phyloP scores from a whole-genome alignment of 179 eudicot genomes.

The Actinidia chinensis region DNA sequence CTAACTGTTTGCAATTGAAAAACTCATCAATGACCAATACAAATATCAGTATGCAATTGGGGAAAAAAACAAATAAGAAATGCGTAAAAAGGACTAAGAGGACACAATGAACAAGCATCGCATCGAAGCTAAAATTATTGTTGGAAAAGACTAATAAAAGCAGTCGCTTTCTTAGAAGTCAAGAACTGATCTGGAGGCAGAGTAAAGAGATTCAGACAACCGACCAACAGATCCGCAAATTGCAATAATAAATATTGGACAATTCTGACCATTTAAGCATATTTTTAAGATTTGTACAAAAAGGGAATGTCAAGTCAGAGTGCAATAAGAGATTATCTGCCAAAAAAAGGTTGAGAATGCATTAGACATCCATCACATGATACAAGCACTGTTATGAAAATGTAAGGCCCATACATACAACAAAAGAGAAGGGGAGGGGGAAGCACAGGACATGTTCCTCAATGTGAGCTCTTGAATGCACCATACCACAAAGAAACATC shows the following conservation, averaged over 20 bases:
- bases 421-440: not conserved
- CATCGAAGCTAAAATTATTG: conserved; percentile 5
- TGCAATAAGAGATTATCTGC: not conserved
- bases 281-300: not conserved
- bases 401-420: not conserved
- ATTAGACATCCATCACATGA: conserved; percentile 1
- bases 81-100: conserved; percentile 5
- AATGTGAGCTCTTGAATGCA: not conserved
- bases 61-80: not conserved
- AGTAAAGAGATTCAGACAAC: not conserved
- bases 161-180: not conserved
- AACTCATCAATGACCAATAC: conserved; percentile 19
- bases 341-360: not conserved
- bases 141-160: not conserved
- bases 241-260: conserved; percentile 5
- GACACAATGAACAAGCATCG: not conserved
- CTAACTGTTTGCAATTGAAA: conserved; percentile 57
- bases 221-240: not conserved
- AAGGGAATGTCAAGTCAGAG: not conserved
- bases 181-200: not conserved
- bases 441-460: not conserved
- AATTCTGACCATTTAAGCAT: not conserved
- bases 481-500: not conserved
- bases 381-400: not conserved
- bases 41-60: conserved; percentile 16